Percentiles rank a stretch among this genome's conserved stretches.
Conservation (phyloP, 1,139 yeast species). For the Pichia sp. region DNA sequence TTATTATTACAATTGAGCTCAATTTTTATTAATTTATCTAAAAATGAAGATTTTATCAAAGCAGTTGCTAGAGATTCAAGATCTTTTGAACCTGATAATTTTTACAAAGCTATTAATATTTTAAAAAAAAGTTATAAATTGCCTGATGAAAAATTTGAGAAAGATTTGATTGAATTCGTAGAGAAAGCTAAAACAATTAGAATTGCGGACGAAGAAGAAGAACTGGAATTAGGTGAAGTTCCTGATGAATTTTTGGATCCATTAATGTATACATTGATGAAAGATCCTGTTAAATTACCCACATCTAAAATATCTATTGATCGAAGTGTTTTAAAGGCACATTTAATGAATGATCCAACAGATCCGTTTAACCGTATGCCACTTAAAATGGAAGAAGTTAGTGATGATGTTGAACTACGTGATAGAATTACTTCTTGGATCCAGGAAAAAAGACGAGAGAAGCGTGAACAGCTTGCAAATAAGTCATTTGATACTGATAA, state of each 20-base stretch:
- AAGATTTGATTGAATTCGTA: conserved; percentile 50
- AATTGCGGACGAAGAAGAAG: conserved; percentile 69
- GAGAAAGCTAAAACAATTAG: conserved; percentile 56
- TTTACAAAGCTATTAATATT: conserved; percentile 65
- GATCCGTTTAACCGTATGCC: conserved; percentile 98
- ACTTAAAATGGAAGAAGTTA: conserved; percentile 78
- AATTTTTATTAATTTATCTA: conserved; percentile 66
- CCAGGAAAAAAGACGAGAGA: conserved; percentile 29
- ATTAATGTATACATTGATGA: conserved; percentile 91
- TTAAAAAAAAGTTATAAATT: conserved; percentile 51
- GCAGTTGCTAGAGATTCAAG: conserved; percentile 91
- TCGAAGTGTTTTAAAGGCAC: conserved; percentile 87
- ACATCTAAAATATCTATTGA: conserved; percentile 80
- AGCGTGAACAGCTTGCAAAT: conserved; percentile 5
- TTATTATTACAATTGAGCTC: conserved; percentile 65
- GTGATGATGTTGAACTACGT: conserved; percentile 66
- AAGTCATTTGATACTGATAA: conserved; percentile 22
- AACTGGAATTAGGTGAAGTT: conserved; percentile 80
- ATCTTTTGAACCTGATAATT: conserved; percentile 64
- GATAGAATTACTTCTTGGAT: conserved; percentile 56
- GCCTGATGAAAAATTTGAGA: conserved; percentile 43
- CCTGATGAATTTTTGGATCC: conserved; percentile 98
- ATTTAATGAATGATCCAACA: conserved; percentile 86
- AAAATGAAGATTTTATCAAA: conserved; percentile 55
- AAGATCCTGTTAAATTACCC: conserved; percentile 91